A percentile compares a stretch with the other conserved stretches of the same genome.
phyloP scores from a whole-genome alignment of 345 rosid species.

The Hibiscus trionum region DNA sequence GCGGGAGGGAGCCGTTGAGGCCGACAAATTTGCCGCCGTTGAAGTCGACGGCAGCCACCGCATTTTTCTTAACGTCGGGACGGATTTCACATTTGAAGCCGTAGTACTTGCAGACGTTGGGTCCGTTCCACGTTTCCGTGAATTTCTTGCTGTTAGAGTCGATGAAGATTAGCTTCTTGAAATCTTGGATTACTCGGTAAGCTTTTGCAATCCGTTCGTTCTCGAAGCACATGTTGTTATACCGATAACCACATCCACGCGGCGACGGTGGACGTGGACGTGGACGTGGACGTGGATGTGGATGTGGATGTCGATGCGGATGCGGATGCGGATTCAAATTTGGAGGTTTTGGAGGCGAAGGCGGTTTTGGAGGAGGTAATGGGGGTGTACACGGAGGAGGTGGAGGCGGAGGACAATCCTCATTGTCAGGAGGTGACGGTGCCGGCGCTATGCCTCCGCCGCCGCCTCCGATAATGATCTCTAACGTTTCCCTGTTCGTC shows the following conservation, averaged over 20 bases:
- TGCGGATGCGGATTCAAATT: not conserved
- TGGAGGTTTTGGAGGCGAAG: not conserved
- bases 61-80: conserved; percentile 14
- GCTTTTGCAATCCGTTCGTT: conserved; percentile 10
- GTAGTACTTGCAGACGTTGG: conserved; percentile 18
- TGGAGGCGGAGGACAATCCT: not conserved
- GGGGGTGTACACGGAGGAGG: not conserved
- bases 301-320: not conserved
- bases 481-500: not conserved
- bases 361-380: not conserved
- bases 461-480: not conserved
- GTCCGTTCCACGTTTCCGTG: conserved; percentile 13
- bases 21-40: conserved; percentile 29
- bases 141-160: conserved; percentile 13
- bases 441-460: not conserved
- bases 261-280: not conserved
- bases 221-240: not conserved
- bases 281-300: not conserved
- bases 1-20: not conserved
- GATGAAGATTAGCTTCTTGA: not conserved
- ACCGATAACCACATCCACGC: not conserved
- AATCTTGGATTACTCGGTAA: conserved; percentile 16
- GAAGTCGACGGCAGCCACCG: conserved; percentile 40
- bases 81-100: conserved; percentile 28
- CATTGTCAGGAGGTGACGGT: not conserved